Base-by-base conservation (phyloP, 768 basidiomycete species). In the Amanita phalloides region DNA sequence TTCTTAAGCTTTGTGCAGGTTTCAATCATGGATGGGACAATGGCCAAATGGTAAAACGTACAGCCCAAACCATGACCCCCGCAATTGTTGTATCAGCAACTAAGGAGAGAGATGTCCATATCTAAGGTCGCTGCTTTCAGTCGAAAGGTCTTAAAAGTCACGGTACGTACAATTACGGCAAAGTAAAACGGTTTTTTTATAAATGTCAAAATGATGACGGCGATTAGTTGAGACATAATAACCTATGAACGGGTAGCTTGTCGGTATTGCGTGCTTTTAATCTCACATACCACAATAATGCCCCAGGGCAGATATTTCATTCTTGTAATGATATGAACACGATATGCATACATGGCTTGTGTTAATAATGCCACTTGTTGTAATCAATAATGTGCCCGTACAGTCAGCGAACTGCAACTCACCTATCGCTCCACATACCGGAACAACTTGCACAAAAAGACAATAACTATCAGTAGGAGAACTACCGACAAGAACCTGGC, bases 41-140 rank as follows among this genome's bases (percentile, higher is more conserved):
- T 26, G 8, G 8, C 6, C 11, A 10, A 36, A 17, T n/a, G 10
- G 20, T 3, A 30, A 36, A 2, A 13, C 67, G 58, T 52, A 64
- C 68, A 55, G 62, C 67, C 54, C 57, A 67, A 3, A 61, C 57
- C 64, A 66, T 68, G n/a, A 55, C 59, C 8, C 49, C 54, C 0
- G 64, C 66, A 35, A 70, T 67, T 3, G 56, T 25, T 1, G 66
- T 48, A 48, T 70, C 68, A 38, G 65, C 67, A 1, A 62, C 33
- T 6, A 66, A 64, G 10, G 61, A 62, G 23, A 57, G 53, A 13
- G 60, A 60, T 51, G 65, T 62, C 69, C 69, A 70, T 11, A 67
- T 6, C 38, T 51, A n/a, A 14, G 21, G n/a, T 30, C 6, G 6
- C 9, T 17, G 20, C 17, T 14, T 6, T 41, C 17, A 20, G 39